phyloP scores from a whole-genome alignment of 148 eudicot genomes.

The Rhododendron molle region DNA sequence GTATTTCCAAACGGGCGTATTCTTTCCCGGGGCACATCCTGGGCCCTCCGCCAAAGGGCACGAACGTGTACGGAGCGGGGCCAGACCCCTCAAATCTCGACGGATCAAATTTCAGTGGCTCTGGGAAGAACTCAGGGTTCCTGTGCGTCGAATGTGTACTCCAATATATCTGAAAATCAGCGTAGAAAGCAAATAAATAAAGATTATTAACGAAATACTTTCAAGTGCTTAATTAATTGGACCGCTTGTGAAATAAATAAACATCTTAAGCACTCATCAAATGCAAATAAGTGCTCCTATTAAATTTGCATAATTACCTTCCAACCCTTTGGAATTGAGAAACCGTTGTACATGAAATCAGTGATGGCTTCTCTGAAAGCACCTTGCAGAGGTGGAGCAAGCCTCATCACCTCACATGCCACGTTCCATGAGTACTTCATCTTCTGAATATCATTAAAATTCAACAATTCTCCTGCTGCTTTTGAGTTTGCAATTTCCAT shows the following conservation, averaged over 20 bases:
- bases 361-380: too few species aligned
- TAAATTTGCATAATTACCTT: too few species aligned
- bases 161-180: background rate
- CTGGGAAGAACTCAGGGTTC: background rate
- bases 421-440: background rate
- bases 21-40: background rate
- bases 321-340: too few species aligned
- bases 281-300: too few species aligned
- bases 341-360: too few species aligned
- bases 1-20: too few species aligned
- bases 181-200: background rate
- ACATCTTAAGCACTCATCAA: background rate
- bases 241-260: background rate
- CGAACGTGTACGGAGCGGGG: background rate
- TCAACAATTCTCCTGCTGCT: background rate
- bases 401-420: too few species aligned
- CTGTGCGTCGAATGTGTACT: background rate
- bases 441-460: background rate
- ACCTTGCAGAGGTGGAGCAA: too few species aligned
- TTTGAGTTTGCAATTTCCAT: background rate
- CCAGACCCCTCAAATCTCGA: background rate
- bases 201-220: background rate
- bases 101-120: background rate
- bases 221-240: background rate
- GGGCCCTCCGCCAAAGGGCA: background rate